Base-by-base conservation (phyloP, 768 basidiomycete genomes). In the Pleurotus pulmonarius region DNA sequence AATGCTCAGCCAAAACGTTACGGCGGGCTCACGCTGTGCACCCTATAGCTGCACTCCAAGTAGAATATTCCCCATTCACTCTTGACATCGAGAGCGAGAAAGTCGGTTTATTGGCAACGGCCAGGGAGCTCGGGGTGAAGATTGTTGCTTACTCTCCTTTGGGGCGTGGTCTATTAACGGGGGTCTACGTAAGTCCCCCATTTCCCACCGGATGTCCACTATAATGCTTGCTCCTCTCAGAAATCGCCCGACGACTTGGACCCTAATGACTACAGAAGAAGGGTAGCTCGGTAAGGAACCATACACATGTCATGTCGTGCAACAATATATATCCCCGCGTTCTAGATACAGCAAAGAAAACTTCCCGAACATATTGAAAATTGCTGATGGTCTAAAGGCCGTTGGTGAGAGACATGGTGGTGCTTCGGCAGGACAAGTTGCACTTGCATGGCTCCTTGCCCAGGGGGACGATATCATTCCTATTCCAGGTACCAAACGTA, bases 121-220 rank as follows among this genome's bases (percentile, higher is more conserved):
- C 73, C 9, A 66, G 79, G 18, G 81, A 83, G 59, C 67, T 83
- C 4, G 79, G 80, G 11, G 71, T 81, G 38, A 69, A 74, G 44
- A 70, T 81, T 18, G 67, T 85, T 7, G 78, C 79, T 1, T 84
- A 82, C 56, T 74, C 76, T 1, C 83, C 82, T 1, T 70, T 84
- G 24, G 81, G 81, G 15, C 69, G 79, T 29, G 82, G 81, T 2
- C 56, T 83, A n/a, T 60, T 82, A 49, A 82, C 77, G 0, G 80
- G 82, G 1, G 63, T 67, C 56, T 74, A 71, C 52, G 76, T 77
- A 54, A 58, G 72, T 66, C 2, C 44, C 4, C 54, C 53, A 57
- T 63, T 59, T 63, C 60, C 38, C 37, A 13, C 18, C 5, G 24
- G 9, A 22, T 43, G n/a, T 58, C 55, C 13, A 15, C 38, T 25